phyloP scores from a whole-genome alignment of 441 rosid species.

The Erodium texanum region DNA sequence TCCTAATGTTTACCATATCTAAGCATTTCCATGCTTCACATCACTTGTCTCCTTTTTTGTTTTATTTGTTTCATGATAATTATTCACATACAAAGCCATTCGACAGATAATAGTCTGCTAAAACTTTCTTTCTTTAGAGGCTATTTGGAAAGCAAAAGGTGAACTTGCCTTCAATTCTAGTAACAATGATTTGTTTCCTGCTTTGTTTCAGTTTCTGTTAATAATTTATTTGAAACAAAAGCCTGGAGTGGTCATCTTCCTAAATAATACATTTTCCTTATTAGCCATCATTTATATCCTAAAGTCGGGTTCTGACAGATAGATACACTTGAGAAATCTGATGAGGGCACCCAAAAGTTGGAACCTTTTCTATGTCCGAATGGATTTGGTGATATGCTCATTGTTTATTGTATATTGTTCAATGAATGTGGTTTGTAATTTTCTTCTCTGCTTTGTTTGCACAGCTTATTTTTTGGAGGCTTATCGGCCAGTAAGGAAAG shows the following conservation, averaged over 20 bases:
- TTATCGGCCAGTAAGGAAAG: slow-evolving; percentile 17
- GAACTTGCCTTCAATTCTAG: neutral
- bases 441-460: too few relatives aligned
- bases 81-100: too few relatives aligned
- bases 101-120: too few relatives aligned
- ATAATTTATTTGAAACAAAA: neutral
- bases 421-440: too few relatives aligned
- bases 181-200: neutral
- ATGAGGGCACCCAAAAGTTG: neutral
- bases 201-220: neutral
- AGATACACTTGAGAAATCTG: neutral
- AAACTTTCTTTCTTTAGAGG: too few relatives aligned
- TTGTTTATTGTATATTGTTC: neutral
- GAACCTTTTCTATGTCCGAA: neutral
- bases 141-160: neutral
- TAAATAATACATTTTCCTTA: neutral
- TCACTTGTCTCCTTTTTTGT: too few relatives aligned
- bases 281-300: neutral
- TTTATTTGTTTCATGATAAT: too few relatives aligned
- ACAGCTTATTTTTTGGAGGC: slow-evolving; percentile 15
- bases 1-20: too few relatives aligned
- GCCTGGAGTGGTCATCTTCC: neutral
- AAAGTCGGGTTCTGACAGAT: neutral
- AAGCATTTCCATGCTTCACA: too few relatives aligned
- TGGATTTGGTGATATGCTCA: too few relatives aligned